A percentile compares a stretch with the other conserved stretches of the same genome.
phyloP scores from a whole-genome alignment of 1,284 basidiomycete species.

The Ganoderma sinense region DNA sequence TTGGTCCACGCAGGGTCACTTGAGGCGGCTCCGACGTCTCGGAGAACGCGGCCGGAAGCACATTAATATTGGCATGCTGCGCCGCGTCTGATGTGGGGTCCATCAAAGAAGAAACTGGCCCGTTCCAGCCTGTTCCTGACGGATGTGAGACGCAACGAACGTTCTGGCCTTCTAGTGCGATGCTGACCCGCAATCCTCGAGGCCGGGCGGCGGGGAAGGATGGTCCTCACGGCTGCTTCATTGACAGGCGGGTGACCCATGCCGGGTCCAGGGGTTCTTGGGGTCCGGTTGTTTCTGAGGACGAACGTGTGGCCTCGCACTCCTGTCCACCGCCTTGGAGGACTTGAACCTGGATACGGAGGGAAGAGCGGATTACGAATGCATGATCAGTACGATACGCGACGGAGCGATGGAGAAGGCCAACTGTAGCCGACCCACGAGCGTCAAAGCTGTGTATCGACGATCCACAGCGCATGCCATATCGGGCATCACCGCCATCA shows the following conservation, averaged over 20 bases:
- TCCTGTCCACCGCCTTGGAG: not conserved
- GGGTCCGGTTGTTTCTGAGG: too few species aligned
- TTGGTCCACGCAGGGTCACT: too few species aligned
- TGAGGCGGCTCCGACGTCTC: not conserved
- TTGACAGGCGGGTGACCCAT: too few species aligned
- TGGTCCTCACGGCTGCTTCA: not conserved
- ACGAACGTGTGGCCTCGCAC: too few species aligned
- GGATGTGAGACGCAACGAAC: not conserved
- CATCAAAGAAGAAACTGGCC: not conserved
- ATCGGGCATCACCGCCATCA: constrained; percentile 12
- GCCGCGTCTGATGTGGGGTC: not conserved
- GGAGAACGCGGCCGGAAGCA: not conserved
- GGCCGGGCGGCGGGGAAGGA: not conserved
- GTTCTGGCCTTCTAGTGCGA: not conserved
- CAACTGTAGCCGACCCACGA: not conserved
- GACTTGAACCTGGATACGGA: not conserved
- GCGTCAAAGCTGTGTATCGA: constrained; percentile 3
- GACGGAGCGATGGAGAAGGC: not conserved
- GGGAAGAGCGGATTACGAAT: not conserved
- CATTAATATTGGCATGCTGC: not conserved
- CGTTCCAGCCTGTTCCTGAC: not conserved
- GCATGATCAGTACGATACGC: not conserved
- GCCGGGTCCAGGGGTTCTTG: too few species aligned
- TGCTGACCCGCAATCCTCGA: not conserved
- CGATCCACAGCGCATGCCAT: constrained; percentile 16